Percentiles rank a stretch among this genome's conserved stretches.
Evolutionary conservation across 2,329 filamentous ascomycete species (phyloP).

Genomic region (Exserohilum turcica): DNA sequence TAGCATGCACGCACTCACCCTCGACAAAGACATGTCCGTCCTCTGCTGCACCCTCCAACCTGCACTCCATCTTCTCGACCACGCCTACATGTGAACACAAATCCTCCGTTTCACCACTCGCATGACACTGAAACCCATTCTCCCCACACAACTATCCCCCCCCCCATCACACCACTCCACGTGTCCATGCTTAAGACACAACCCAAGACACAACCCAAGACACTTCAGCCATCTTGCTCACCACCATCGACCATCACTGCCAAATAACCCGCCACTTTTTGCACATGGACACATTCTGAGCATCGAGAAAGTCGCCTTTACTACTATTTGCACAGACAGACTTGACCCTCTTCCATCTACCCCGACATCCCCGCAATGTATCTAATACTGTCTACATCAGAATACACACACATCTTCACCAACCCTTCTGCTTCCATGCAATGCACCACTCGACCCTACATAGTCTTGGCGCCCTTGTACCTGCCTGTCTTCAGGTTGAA

Average conservation of each 20-base stretch:
- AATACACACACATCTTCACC: no score
- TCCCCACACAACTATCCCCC: background rate
- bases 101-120: background rate
- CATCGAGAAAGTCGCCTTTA: no score
- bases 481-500: slow-evolving; percentile 81
- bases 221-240: no score
- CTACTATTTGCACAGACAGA: no score
- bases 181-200: no score
- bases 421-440: background rate
- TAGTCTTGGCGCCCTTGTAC: slow-evolving; percentile 49
- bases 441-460: background rate
- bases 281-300: no score
- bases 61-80: background rate
- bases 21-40: background rate
- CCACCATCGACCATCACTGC: no score
- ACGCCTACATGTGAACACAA: background rate
- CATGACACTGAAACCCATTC: background rate
- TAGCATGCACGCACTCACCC: background rate
- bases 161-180: no score
- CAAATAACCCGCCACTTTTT: no score
- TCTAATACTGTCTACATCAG: background rate
- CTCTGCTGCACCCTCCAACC: no score
- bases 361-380: no score
- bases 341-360: no score
- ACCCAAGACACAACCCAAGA: background rate